A percentile compares a stretch with the other conserved stretches of the same genome.
Evolutionary conservation across 1,284 basidiomycete species (phyloP).

Genomic region (Sporisorium iseilematis-ciliati): DNA sequence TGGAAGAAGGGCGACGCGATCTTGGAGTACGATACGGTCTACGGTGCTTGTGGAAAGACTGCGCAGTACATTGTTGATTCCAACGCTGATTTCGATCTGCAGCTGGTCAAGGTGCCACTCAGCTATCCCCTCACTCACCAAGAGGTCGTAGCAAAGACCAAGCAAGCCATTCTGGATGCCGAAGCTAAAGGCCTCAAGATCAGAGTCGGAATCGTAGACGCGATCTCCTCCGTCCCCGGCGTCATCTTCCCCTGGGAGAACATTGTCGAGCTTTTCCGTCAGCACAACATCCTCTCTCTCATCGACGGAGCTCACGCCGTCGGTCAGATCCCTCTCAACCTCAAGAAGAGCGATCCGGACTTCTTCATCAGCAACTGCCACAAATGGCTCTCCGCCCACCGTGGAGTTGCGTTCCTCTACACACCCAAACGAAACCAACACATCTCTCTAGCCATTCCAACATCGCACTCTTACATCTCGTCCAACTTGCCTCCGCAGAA

Average conservation of each 20-base stretch:
- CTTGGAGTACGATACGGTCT: constrained; percentile 57
- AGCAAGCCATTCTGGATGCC: constrained; percentile 23
- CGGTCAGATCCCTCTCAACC: constrained; percentile 72
- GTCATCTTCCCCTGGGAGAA: constrained; percentile 83
- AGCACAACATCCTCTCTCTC: constrained; percentile 58
- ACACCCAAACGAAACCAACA: constrained; percentile 83
- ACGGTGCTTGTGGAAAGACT: constrained; percentile 62
- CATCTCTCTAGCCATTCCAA: constrained; percentile 82
- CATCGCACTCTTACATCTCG: constrained; percentile 66
- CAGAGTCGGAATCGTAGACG: constrained; percentile 82
- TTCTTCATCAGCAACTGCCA: constrained; percentile 64
- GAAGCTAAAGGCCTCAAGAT: constrained; percentile 76
- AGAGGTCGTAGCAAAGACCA: constrained; percentile 63
- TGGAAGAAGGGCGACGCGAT: constrained; percentile 65
- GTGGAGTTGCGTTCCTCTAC: constrained; percentile 81
- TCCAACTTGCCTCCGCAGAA: constrained; percentile 13
- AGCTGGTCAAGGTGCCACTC: constrained; percentile 58
- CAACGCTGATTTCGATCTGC: constrained; percentile 42
- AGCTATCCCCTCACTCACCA: constrained; percentile 62
- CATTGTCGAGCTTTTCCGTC: constrained; percentile 71
- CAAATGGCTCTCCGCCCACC: constrained; percentile 75
- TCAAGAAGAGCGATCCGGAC: constrained; percentile 62
- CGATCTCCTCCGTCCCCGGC: constrained; percentile 80
- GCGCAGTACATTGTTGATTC: constrained; percentile 66
- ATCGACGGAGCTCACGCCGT: constrained; percentile 88